These are phyloP conservation scores for Gastrodia elata DNA, from an alignment of 106 monocot species.

Conservation along the genomic window DNA sequence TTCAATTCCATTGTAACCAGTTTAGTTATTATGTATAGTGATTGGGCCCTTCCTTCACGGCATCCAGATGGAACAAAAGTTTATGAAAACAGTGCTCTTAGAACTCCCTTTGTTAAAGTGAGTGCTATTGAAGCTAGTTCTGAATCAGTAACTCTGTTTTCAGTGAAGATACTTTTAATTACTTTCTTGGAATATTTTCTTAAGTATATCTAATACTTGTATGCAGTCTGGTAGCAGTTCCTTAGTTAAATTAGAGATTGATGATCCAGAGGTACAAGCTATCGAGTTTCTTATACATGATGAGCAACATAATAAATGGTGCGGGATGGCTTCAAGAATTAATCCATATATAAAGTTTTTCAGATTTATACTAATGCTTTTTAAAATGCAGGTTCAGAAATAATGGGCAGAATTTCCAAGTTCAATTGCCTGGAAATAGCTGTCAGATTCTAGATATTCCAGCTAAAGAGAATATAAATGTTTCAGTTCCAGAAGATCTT, in stretches of 20 bases:
- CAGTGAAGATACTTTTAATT: constrained; percentile 7
- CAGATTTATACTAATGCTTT: background rate
- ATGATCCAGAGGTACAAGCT: constrained; percentile 70
- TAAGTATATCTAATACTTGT: background rate
- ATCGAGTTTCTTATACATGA: constrained; percentile 86
- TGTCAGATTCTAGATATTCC: constrained; percentile 11
- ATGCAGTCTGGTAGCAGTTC: constrained; percentile 57
- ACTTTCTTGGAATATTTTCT: background rate
- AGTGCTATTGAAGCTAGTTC: constrained; percentile 5
- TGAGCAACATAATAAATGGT: constrained; percentile 79
- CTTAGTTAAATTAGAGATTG: constrained; percentile 63
- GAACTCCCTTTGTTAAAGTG: constrained; percentile 69
- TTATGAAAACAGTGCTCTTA: constrained; percentile 79
- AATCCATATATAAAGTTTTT: background rate
- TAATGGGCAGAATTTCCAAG: constrained; percentile 78
- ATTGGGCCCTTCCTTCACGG: constrained; percentile 62
- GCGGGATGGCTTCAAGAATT: constrained; percentile 7
- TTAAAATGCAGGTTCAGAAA: constrained; percentile 59
- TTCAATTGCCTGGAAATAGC: constrained; percentile 23
- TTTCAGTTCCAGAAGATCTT: constrained; percentile 76
- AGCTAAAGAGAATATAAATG: constrained; percentile 9
- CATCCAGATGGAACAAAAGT: constrained; percentile 65
- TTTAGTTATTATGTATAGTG: constrained; percentile 25
- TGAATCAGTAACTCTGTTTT: background rate
- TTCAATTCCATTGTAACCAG: background rate